Conservation (phyloP, 2,329 filamentous ascomycete species). For the Colletotrichum liaoningense region DNA sequence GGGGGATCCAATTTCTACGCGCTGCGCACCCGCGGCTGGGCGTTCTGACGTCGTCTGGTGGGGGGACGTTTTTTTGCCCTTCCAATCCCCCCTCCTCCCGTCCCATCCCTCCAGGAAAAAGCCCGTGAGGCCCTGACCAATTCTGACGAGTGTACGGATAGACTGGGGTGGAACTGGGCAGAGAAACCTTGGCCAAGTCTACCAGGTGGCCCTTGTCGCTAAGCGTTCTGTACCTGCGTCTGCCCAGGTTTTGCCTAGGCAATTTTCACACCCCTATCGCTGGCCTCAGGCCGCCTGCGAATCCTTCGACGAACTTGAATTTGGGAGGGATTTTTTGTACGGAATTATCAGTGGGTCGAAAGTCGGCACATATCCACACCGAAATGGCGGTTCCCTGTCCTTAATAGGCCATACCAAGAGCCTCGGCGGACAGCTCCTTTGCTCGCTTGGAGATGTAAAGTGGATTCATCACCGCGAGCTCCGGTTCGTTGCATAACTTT, state of each 20-base stretch:
- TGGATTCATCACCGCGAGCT: background rate
- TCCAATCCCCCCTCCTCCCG: background rate
- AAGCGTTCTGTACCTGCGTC: conserved; percentile 31
- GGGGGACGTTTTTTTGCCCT: background rate
- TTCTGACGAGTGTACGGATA: background rate
- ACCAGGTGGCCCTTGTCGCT: background rate
- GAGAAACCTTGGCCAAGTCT: background rate
- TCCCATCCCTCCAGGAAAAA: background rate
- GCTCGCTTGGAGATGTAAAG: conserved; percentile 7
- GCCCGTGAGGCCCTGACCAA: background rate
- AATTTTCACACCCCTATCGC: background rate
- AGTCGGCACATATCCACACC: background rate
- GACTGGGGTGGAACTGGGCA: background rate
- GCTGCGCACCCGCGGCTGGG: background rate
- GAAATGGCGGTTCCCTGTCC: background rate
- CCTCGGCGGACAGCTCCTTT: conserved; percentile 6
- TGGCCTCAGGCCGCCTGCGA: background rate
- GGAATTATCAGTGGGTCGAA: background rate
- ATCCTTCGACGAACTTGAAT: background rate
- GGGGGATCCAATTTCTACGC: background rate
- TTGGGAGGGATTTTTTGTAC: background rate
- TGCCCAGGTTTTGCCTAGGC: background rate
- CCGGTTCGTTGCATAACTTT: background rate
- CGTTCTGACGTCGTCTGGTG: conserved; percentile 29
- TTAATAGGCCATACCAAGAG: background rate